Base-by-base conservation (phyloP, 2,329 filamentous ascomycete species). In the Mycosphaerella sp. region DNA sequence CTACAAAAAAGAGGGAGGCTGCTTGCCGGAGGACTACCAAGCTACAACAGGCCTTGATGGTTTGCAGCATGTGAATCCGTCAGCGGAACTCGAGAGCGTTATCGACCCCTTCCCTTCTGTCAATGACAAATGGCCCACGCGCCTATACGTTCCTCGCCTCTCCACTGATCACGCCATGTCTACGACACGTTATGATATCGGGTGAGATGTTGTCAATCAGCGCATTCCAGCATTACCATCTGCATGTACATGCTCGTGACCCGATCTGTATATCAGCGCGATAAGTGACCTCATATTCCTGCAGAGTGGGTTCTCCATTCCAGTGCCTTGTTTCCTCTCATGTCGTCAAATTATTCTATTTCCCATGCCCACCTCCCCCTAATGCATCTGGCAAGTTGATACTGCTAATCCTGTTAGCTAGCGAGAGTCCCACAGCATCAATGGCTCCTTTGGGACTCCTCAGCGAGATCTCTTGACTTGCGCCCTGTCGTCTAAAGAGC, bases 401-500 rank as follows among this genome's bases (percentile, higher is more conserved):
- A 37, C 55, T 86, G 6, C 89, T 88, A 61, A 96, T 93, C 27
- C 90, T 79, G 55, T 86, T 86, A 16, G 95, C 89, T 46, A 96
- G 82, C 59, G 90, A 91, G 69, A 85, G 91, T 0, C 91, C 91
- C 1, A 96, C 89, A 0, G 89, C 90, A 70, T 96, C 91, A 2
- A 96, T 90, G 0, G 91, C 91, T 0, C 90, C 91, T 53, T 89
- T 81, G 0, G 93, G 93, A 30, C 86, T 89, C 18, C 89, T 81
- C 55, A 98, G 70, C 25, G 53, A 62, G 14, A 67, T 63, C 30
- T 59, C 55, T 30, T 59, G 49, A 17, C 59, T 57, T 3, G 90
- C 89, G 0, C 90, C 86, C 59, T 86, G 79, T 1, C 87, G 79
- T 2, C 85, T 86, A 72, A 98, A 98, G 12, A 98, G 75, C 66